Base-by-base conservation (phyloP, 805 yeast genomes). In the Metschnikowia cubensis region DNA sequence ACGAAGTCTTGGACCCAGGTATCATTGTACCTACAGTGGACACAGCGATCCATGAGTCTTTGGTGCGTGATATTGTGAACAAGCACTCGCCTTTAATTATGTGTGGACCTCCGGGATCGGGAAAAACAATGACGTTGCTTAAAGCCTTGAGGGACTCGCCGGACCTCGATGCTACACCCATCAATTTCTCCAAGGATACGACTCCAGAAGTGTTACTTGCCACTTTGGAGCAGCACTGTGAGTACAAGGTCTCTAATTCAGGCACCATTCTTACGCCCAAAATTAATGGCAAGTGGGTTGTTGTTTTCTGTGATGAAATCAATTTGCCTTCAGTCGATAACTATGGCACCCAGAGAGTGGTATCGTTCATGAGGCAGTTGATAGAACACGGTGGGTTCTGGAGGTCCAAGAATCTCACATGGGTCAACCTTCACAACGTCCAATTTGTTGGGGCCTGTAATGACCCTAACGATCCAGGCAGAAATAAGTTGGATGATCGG, bases 81-180 rank as follows among this genome's bases (percentile, higher is more conserved):
- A 79, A 80, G 41, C 84, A 79, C 48, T 69, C 69, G 36, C 81
- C 95, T 0, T 63, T 89, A 15, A 71, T 92, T 25, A 71, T 92
- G 20, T 89, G 96, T 67, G 98, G 98, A 2, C 98, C 98, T 0
- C 97, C 98, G 0, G 98, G 98, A 3, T 86, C 97, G 0, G 98
- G 98, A 50, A 92, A 92, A 63, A 91, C 98, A 0, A 91, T 92
- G 98, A 83, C 91, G 0, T 67, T 92, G 17, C 75, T 88, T 56
- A 81, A 84, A 42, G 83, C 89, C 0, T 62, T 92, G 37, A 70
- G 87, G 41, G 73, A 71, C 47, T 75, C 85, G 0, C 76, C 83
- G 0, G 73, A 77, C 14, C 71, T 82, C 51, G 86, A 82, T 18
- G 69, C 89, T 2, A 74, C 83, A 2, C 81, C 89, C 4, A 64